Percentiles rank a stretch among this genome's conserved stretches.
phyloP scores from a whole-genome alignment of 768 basidiomycete genomes.

The Russula abietina region DNA sequence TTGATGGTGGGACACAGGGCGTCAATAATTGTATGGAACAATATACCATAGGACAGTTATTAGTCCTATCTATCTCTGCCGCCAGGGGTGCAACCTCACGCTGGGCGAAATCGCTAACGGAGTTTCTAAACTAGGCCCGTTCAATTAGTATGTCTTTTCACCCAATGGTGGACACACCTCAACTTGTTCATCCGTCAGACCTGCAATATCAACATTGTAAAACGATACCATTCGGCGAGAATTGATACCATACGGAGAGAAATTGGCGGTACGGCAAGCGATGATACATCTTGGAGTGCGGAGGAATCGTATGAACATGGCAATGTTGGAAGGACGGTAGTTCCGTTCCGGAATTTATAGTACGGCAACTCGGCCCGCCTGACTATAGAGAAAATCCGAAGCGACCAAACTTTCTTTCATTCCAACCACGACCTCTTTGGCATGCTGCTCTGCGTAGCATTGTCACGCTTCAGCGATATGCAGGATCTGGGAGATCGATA shows the following conservation, averaged over 20 bases:
- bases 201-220: constrained; percentile 68
- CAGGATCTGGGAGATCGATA: constrained; percentile 19
- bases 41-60: constrained; percentile 70
- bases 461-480: constrained; percentile 2
- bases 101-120: constrained; percentile 72
- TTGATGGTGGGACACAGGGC: not conserved
- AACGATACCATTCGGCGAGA: constrained; percentile 40
- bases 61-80: constrained; percentile 78
- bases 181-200: constrained; percentile 70
- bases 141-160: not conserved
- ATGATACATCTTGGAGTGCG: not conserved
- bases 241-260: not conserved
- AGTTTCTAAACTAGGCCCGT: constrained; percentile 64
- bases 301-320: constrained; percentile 2
- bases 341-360: not conserved
- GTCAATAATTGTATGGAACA: not conserved
- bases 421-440: constrained; percentile 18
- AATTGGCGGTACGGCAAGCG: not conserved
- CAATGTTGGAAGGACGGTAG: not conserved
- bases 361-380: constrained; percentile 10
- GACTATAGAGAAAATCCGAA: no score
- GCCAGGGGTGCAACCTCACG: constrained; percentile 83
- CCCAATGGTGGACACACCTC: constrained; percentile 47
- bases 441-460: constrained; percentile 14
- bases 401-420: not conserved